Evolutionary conservation across 148 eudicot genomes (phyloP), one percentile per base, ranked within the genome.

Genomic region (Rhododendron molle): DNA sequence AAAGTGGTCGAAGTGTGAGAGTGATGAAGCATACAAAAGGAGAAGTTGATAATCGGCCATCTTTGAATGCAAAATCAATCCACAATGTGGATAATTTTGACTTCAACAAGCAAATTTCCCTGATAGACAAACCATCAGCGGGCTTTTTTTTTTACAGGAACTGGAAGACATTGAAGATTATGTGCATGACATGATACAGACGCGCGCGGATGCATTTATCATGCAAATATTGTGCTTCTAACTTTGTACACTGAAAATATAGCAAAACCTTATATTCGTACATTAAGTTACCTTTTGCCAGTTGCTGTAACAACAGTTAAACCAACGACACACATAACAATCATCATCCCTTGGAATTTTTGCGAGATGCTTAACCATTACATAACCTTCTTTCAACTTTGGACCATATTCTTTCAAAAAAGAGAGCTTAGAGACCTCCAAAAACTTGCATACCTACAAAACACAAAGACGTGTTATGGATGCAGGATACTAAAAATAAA

Each of bases 331-430:
- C 18, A 90, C 71, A 86, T 91, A 91, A 85, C 97, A 95, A 80
- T 92, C 93, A 62, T 92, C 93, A 83, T 89, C 91, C 81, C 85
- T 91, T 7, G 85, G 89, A 85, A 94, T 90, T 87, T 94, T 94
- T 9, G 99, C 92, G 74, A 96, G 90, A 90, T 96, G 99, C 91
- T 96, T 95, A 87, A 95, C 99, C 93, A 93, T 91, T 72, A 96
- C 92, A 78, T 91, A 96, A 78, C 96, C 98, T 90, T 96, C 99
- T 88, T 93, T 96, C 81, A 95, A 93, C 89, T 96, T 96, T 82
- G 99, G 96, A 78, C 99, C 99, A 90, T 96, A 95, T 87, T 96
- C 98, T 60, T 96, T 94, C 34, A 90, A 89, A 93, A 96, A 96
- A 46, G 99, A 96, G 87, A 96, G 83, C 84, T 88, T 95, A 9